A percentile compares a stretch with the other conserved stretches of the same genome.
These are phyloP conservation scores for Grigorovia transvaalensis DNA, from an alignment of 805 yeast genomes.

Conservation along the genomic window DNA sequence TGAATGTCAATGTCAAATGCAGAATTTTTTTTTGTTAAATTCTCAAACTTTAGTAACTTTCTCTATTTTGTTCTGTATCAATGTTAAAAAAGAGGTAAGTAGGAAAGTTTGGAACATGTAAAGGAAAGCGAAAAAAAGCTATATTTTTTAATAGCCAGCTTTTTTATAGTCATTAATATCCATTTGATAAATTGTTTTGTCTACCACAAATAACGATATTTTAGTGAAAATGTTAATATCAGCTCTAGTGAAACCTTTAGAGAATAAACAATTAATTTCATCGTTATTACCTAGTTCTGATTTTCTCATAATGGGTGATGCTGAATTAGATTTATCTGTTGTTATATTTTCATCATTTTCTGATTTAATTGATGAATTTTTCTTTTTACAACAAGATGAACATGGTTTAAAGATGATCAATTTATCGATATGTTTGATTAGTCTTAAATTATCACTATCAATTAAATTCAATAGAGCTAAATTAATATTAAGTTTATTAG, in stretches of 20 bases:
- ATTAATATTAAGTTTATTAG: too few relatives aligned
- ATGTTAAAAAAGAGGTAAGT: too few relatives aligned
- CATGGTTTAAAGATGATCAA: constrained; percentile 44
- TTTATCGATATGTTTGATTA: constrained; percentile 26
- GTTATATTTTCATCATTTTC: background rate
- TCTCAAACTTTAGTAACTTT: too few relatives aligned
- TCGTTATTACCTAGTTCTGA: background rate
- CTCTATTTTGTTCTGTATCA: too few relatives aligned
- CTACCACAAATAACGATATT: constrained; percentile 7
- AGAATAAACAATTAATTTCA: constrained; percentile 36
- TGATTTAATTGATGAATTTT: background rate
- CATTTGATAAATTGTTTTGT: constrained; percentile 12
- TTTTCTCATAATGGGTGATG: background rate
- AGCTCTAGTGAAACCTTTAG: constrained; percentile 41
- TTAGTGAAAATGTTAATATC: constrained; percentile 18
- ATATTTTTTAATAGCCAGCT: constrained; percentile 10
- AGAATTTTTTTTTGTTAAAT: too few relatives aligned
- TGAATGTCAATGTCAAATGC: too few relatives aligned
- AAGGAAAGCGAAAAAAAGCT: background rate
- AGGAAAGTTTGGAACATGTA: too few relatives aligned
- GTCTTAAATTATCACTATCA: background rate
- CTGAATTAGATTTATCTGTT: background rate
- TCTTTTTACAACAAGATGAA: constrained; percentile 36
- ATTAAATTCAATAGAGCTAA: background rate
- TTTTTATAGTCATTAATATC: constrained; percentile 12